Evolutionary conservation across 2,329 filamentous ascomycete genomes (phyloP).

Genomic region (Cylindrodendrum hubeiense): DNA sequence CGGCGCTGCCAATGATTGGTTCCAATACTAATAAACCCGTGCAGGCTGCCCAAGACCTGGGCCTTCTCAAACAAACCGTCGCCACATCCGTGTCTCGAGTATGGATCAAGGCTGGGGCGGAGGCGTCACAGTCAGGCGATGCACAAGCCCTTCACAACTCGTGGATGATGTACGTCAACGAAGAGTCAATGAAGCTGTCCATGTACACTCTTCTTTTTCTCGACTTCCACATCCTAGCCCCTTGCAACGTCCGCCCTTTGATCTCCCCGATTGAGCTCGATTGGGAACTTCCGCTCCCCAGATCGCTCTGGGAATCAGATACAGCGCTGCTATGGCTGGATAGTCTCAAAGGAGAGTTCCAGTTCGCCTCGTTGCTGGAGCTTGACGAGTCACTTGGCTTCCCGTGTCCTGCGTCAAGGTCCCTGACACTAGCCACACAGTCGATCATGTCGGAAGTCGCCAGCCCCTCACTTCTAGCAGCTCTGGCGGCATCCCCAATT

Average conservation of each 20-base stretch:
- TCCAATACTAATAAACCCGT: not conserved
- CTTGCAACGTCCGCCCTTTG: slow-evolving; percentile 46
- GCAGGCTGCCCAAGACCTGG: slow-evolving; percentile 43
- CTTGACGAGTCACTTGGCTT: slow-evolving; percentile 27
- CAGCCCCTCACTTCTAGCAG: slow-evolving; percentile 37
- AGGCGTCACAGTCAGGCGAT: slow-evolving; percentile 1
- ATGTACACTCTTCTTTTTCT: slow-evolving; percentile 47
- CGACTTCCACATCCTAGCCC: slow-evolving; percentile 45
- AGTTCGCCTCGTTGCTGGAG: slow-evolving; percentile 22
- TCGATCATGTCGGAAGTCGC: slow-evolving; percentile 47
- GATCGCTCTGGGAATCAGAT: slow-evolving; percentile 47
- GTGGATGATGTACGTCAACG: slow-evolving; percentile 44
- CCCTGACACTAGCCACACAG: slow-evolving; percentile 47
- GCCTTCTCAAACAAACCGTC: slow-evolving; percentile 41
- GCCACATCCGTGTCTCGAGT: slow-evolving; percentile 31
- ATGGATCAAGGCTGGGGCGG: slow-evolving; percentile 13
- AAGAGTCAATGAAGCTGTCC: slow-evolving; percentile 48
- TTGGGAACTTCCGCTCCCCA: slow-evolving; percentile 49
- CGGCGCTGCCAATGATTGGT: too few species aligned
- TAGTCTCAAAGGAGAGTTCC: slow-evolving; percentile 35
- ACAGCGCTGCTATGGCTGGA: slow-evolving; percentile 43
- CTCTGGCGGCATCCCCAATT: slow-evolving; percentile 43
- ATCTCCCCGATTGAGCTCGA: slow-evolving; percentile 48
- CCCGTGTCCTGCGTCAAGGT: slow-evolving; percentile 40
- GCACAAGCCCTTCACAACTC: slow-evolving; percentile 32